Percentiles rank a stretch among this genome's conserved stretches.
Evolutionary conservation across 75 land plant genomes (phyloP).

Genomic region (Cupressus sempervirens): DNA sequence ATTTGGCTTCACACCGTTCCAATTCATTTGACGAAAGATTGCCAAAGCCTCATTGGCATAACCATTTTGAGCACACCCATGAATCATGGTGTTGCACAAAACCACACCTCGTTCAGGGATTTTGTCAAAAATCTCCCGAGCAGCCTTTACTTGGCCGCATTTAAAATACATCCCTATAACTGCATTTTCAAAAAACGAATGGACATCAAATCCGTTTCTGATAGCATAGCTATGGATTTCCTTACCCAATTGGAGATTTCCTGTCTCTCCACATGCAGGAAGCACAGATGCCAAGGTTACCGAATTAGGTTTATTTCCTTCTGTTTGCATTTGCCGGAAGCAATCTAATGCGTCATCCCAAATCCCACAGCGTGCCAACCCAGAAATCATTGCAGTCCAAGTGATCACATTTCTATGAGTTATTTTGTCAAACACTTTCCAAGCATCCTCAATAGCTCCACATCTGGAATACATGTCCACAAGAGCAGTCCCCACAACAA

Average conservation of each 20-base stretch:
- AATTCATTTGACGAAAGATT: slow-evolving; percentile 7
- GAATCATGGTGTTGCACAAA: slow-evolving; percentile 17
- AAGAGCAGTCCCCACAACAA: slow-evolving; percentile 9
- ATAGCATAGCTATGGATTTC: slow-evolving; percentile 11
- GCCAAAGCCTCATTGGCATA: slow-evolving; percentile 14
- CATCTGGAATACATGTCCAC: slow-evolving; percentile 20
- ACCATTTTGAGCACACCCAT: slow-evolving; percentile 14
- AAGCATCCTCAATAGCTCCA: slow-evolving; percentile 23
- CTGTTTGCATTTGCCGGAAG: slow-evolving; percentile 18
- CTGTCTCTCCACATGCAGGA: slow-evolving; percentile 4
- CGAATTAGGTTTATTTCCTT: slow-evolving; percentile 11
- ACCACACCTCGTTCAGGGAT: slow-evolving; percentile 5
- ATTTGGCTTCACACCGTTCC: slow-evolving; percentile 12
- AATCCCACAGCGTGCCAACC: slow-evolving; percentile 10
- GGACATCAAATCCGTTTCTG: slow-evolving; percentile 7
- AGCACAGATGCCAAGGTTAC: slow-evolving; percentile 7
- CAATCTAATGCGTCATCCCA: slow-evolving; percentile 16
- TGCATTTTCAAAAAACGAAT: slow-evolving; percentile 12
- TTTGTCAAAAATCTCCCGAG: slow-evolving; percentile 11
- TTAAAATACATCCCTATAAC: slow-evolving; percentile 20
- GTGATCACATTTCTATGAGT: slow-evolving; percentile 11
- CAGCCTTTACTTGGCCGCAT: slow-evolving; percentile 13
- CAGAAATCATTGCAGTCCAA: slow-evolving; percentile 30
- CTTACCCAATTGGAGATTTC: slow-evolving; percentile 12
- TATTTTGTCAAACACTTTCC: slow-evolving; percentile 17